These are phyloP conservation scores for Geotrichum siamense DNA, from an alignment of 1,139 yeast species.

Conservation along the genomic window DNA sequence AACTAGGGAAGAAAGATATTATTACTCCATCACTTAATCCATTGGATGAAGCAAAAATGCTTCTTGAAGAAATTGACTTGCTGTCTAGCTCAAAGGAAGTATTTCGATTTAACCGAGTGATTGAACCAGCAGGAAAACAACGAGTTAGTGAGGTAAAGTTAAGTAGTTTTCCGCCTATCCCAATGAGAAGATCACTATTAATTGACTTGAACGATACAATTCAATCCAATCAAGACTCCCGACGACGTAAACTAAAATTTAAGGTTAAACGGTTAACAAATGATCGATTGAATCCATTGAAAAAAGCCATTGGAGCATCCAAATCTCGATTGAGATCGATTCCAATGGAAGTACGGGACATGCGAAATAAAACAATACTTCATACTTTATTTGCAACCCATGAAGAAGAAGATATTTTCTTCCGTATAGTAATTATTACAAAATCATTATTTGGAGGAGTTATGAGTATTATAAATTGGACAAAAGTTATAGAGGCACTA, in stretches of 20 bases:
- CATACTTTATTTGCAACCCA: not conserved
- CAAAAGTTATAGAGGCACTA: slow-evolving; percentile 43
- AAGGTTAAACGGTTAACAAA: not conserved
- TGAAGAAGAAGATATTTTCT: slow-evolving; percentile 37
- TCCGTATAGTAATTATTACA: slow-evolving; percentile 54
- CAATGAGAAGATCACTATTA: not conserved
- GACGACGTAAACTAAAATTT: not conserved
- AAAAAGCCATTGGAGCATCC: not conserved
- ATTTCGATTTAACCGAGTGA: not conserved
- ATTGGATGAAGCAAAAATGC: slow-evolving; percentile 1
- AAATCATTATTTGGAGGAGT: slow-evolving; percentile 46
- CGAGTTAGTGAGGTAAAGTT: too few relatives aligned
- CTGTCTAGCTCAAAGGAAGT: too few relatives aligned
- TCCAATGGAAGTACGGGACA: not conserved
- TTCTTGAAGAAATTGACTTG: too few relatives aligned
- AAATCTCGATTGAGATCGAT: not conserved
- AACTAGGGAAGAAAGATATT: not conserved
- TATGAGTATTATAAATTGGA: slow-evolving; percentile 49
- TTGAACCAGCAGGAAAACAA: too few relatives aligned
- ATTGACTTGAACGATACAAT: not conserved
- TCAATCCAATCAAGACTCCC: not conserved
- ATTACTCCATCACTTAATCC: too few relatives aligned
- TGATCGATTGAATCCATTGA: not conserved
- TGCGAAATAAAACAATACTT: not conserved
- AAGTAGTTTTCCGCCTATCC: not conserved